Evolutionary conservation across 2,329 filamentous ascomycete genomes (phyloP).

Genomic region (Colletotrichum lentis): DNA sequence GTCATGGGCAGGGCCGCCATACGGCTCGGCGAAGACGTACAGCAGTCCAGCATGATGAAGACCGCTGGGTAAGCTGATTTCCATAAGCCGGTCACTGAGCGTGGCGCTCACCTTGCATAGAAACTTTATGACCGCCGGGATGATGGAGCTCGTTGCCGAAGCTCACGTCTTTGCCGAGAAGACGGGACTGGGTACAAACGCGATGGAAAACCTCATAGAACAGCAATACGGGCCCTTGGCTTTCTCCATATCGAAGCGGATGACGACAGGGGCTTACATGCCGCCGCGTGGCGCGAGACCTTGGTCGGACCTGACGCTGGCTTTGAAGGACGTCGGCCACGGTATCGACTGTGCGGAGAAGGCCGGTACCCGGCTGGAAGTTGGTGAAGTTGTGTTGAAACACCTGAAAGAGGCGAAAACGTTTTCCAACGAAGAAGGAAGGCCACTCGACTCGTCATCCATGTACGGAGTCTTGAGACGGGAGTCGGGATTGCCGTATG

Average conservation of each 20-base stretch:
- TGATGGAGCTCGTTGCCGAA: conserved; percentile 60
- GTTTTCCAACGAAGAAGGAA: conserved; percentile 47
- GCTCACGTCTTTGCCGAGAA: conserved; percentile 59
- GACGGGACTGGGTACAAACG: conserved; percentile 50
- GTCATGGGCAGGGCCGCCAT: conserved; percentile 55
- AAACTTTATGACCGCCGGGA: conserved; percentile 58
- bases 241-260: conserved; percentile 48
- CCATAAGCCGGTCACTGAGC: neutral
- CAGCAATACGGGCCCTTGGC: conserved; percentile 51
- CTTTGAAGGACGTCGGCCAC: conserved; percentile 61
- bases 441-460: conserved; percentile 58
- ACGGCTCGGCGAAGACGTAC: conserved; percentile 52
- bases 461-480: conserved; percentile 58
- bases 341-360: conserved; percentile 55
- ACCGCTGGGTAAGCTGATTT: conserved; percentile 52
- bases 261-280: conserved; percentile 51
- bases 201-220: conserved; percentile 54
- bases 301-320: conserved; percentile 58
- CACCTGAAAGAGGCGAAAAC: conserved; percentile 54
- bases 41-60: conserved; percentile 57
- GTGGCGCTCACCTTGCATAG: conserved; percentile 38
- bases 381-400: conserved; percentile 54
- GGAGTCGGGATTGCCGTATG: conserved; percentile 55
- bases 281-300: conserved; percentile 49
- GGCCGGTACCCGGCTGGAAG: conserved; percentile 50